These are phyloP conservation scores for Chondrus crispus DNA, from an alignment of 23 red algal genomes.

Conservation along the genomic window DNA sequence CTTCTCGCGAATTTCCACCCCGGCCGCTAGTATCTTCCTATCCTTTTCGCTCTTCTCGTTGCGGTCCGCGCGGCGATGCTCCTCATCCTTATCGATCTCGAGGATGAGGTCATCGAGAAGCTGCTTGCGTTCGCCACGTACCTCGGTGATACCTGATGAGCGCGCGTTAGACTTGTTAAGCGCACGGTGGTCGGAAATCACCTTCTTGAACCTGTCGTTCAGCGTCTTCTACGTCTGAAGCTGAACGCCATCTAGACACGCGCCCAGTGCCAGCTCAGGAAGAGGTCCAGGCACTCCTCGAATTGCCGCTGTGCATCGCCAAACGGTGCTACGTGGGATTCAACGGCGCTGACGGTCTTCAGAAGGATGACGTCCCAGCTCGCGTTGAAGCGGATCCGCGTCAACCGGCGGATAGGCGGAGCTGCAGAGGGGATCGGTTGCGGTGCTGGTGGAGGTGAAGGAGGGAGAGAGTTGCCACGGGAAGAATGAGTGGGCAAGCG, in stretches of 20 bases:
- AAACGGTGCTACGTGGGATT: neutral
- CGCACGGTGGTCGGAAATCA: neutral
- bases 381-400: neutral
- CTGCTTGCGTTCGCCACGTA: neutral
- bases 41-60: constrained; percentile 8
- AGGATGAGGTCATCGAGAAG: constrained; percentile 19
- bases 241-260: too few relatives aligned
- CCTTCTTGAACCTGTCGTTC: constrained; percentile 14
- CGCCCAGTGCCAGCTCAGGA: neutral
- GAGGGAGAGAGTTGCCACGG: too few relatives aligned
- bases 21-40: neutral
- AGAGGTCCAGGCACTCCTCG: neutral
- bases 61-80: neutral
- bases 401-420: too few relatives aligned
- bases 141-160: neutral
- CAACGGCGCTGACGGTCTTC: neutral
- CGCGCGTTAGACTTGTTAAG: neutral
- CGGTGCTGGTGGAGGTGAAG: too few relatives aligned
- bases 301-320: neutral
- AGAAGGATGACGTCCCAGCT: neutral
- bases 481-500: too few relatives aligned
- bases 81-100: neutral
- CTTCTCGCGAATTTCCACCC: neutral
- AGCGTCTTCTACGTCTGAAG: constrained; percentile 3
- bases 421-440: too few relatives aligned